Evolutionary conservation across 2,329 filamentous ascomycete genomes (phyloP).

Genomic region (Aspergillus melleus): DNA sequence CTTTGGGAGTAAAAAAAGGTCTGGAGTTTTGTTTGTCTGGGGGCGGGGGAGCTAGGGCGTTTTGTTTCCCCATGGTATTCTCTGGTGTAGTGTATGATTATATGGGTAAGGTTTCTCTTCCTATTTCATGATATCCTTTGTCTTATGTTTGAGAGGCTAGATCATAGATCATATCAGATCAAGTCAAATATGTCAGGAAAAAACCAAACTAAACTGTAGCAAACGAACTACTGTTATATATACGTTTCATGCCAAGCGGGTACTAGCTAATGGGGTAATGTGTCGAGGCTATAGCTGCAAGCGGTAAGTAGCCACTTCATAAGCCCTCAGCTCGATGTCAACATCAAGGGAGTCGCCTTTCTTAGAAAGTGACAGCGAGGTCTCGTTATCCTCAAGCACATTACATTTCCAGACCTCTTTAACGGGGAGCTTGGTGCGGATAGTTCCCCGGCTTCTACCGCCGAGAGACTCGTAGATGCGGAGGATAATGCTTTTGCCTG

Average conservation of each 20-base stretch:
- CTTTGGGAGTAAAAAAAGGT: not conserved
- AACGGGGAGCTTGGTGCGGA: conserved; percentile 68
- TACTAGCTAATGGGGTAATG: not conserved
- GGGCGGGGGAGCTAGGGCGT: not conserved
- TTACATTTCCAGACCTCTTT: conserved; percentile 81
- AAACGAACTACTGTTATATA: not conserved
- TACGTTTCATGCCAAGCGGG: not conserved
- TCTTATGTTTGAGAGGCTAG: not conserved
- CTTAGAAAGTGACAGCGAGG: conserved; percentile 58
- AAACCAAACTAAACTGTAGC: too few species aligned
- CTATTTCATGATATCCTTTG: conserved; percentile 8
- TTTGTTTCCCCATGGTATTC: not conserved
- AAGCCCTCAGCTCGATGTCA: conserved; percentile 68
- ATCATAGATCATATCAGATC: not conserved
- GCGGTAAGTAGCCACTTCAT: conserved; percentile 82
- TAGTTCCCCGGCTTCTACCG: conserved; percentile 70
- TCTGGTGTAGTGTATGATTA: not conserved
- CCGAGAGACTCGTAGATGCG: conserved; percentile 87
- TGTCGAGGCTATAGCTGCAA: conserved; percentile 51
- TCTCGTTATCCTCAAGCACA: conserved; percentile 81
- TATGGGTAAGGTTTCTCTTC: not conserved
- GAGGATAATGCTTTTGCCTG: conserved; percentile 77
- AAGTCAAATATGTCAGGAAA: too few species aligned
- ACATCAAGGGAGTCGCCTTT: conserved; percentile 46
- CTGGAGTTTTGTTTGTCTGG: conserved; percentile 10